These are phyloP conservation scores for Physcomitrium patens DNA, from an alignment of 225 moss, liverwort and hornwort species.

Conservation along the genomic window DNA sequence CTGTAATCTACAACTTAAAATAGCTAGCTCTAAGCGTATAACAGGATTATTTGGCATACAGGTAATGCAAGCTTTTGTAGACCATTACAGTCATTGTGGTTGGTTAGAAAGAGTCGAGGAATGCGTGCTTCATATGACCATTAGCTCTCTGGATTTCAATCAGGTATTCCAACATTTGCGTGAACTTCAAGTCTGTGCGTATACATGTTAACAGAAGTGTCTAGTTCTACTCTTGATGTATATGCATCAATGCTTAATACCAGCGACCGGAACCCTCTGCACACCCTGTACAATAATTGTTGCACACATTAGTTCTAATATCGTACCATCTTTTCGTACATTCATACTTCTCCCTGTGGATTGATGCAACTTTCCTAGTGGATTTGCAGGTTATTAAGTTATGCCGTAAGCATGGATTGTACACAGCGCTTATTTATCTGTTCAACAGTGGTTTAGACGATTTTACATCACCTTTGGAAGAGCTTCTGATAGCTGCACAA, in stretches of 20 bases:
- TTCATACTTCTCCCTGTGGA: background rate
- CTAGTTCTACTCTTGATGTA: no score
- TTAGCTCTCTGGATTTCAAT: slow-evolving; percentile 70
- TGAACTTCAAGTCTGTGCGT: no score
- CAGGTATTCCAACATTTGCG: slow-evolving; percentile 37
- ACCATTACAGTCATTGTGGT: slow-evolving; percentile 67
- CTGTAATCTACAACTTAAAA: background rate
- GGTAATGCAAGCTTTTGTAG: slow-evolving; percentile 79
- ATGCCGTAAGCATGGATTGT: slow-evolving; percentile 68
- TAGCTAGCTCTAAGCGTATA: background rate
- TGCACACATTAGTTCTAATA: no score
- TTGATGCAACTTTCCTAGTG: background rate
- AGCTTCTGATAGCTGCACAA: slow-evolving; percentile 57
- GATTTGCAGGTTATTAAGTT: slow-evolving; percentile 56
- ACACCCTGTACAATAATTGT: no score
- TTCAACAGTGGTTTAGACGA: slow-evolving; percentile 74
- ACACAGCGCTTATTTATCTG: slow-evolving; percentile 67
- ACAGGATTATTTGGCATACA: slow-evolving; percentile 11
- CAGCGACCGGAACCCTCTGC: no score
- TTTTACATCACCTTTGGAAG: slow-evolving; percentile 68
- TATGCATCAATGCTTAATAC: no score
- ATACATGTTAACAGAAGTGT: no score
- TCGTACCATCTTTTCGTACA: no score
- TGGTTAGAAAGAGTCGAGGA: slow-evolving; percentile 73
- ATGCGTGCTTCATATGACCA: slow-evolving; percentile 73